Evolutionary conservation across 192 early-diverging fungal species (phyloP).

Genomic region (Paraglomus brasilianum): DNA sequence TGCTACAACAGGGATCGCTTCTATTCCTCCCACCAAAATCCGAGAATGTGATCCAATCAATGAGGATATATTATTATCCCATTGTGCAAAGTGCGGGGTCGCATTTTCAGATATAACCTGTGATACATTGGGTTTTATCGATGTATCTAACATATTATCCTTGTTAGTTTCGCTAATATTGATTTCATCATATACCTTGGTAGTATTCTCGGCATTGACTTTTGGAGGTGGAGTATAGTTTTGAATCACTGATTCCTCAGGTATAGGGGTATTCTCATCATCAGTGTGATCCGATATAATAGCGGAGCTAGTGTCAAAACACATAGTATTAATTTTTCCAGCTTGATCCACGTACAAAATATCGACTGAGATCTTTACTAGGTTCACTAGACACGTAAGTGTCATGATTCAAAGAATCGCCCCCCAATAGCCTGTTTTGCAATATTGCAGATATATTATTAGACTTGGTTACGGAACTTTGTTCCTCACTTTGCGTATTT

Average conservation of each 20-base stretch:
- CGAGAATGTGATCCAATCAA: conserved; percentile 19
- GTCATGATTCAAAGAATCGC: too few relatives aligned
- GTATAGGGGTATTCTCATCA: not conserved
- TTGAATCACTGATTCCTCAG: not conserved
- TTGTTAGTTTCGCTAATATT: conserved; percentile 16
- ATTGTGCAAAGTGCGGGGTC: conserved; percentile 11
- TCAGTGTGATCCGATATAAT: not conserved
- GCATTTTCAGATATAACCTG: conserved; percentile 12
- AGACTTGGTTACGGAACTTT: too few relatives aligned
- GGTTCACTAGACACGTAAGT: not conserved
- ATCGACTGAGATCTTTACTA: conserved; percentile 15
- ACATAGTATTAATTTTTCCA: conserved; percentile 19
- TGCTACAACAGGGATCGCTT: conserved; percentile 6
- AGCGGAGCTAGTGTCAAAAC: not conserved
- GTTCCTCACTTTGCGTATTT: not conserved
- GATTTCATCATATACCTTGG: too few relatives aligned
- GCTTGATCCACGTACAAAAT: conserved; percentile 5
- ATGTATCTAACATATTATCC: conserved; percentile 14
- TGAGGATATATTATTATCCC: conserved; percentile 7
- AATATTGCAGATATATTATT: conserved; percentile 15
- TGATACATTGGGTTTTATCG: conserved; percentile 11
- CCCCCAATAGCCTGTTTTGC: too few relatives aligned
- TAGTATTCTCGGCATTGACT: too few relatives aligned
- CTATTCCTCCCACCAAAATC: conserved; percentile 14
- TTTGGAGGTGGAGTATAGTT: too few relatives aligned